Conservation (phyloP, 208 protist species). For the Leishmania mexicana region DNA sequence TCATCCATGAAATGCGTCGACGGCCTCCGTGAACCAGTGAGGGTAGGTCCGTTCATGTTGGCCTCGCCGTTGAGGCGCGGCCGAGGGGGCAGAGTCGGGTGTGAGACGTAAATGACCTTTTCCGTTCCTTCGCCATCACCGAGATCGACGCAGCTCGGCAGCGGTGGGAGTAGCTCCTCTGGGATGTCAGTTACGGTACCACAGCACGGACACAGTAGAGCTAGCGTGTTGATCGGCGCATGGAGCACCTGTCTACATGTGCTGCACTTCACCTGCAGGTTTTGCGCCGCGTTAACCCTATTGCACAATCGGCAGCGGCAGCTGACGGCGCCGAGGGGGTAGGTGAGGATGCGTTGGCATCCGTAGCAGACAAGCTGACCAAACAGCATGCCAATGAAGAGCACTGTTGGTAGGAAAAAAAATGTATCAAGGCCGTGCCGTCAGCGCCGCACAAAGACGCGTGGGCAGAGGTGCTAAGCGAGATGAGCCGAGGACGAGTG, state of each 20-base stretch:
- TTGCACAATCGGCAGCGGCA: constrained; percentile 78
- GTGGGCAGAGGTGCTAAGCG: background rate
- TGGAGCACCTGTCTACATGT: constrained; percentile 48
- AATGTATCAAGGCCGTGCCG: background rate
- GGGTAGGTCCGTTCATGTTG: background rate
- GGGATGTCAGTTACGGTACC: constrained; percentile 77
- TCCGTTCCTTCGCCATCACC: constrained; percentile 24
- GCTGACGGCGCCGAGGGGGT: constrained; percentile 68
- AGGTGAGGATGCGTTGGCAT: constrained; percentile 74
- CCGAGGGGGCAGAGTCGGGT: constrained; percentile 33
- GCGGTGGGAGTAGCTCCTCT: constrained; percentile 55
- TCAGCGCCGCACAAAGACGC: background rate
- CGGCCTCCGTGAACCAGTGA: background rate
- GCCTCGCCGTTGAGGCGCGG: background rate
- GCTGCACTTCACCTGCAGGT: constrained; percentile 53
- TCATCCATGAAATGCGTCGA: background rate
- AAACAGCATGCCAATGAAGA: constrained; percentile 40
- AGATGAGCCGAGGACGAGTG: background rate
- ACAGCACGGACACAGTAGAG: constrained; percentile 76
- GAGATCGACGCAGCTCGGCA: constrained; percentile 42
- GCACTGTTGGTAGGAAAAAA: background rate
- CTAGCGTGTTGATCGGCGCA: constrained; percentile 78
- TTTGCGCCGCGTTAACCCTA: constrained; percentile 63
- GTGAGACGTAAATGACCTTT: constrained; percentile 69
- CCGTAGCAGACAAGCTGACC: constrained; percentile 69